A percentile compares a stretch with the other conserved stretches of the same genome.
Evolutionary conservation across 495 filamentous ascomycete species (phyloP).

Genomic region (Penicillium atrosanguineum): DNA sequence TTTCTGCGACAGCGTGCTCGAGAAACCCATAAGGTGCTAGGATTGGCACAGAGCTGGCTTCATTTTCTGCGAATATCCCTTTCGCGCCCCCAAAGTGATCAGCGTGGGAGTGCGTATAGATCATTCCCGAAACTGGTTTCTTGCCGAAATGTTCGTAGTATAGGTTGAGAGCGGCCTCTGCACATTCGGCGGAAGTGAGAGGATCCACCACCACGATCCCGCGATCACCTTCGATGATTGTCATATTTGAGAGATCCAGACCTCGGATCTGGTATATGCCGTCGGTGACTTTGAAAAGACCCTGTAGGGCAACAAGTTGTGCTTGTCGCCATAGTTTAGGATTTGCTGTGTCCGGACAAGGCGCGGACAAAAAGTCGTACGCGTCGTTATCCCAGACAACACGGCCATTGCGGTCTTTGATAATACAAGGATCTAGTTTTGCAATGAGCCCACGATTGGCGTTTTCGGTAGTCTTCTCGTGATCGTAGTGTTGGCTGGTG

Average conservation of each 20-base stretch:
- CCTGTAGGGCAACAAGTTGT: constrained; percentile 12
- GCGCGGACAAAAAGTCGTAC: constrained; percentile 12
- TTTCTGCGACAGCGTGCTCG: constrained; percentile 17
- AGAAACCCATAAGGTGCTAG: constrained; percentile 21
- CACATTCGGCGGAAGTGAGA: constrained; percentile 18
- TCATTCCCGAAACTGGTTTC: constrained; percentile 11
- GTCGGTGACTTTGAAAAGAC: constrained; percentile 14
- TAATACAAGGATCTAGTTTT: constrained; percentile 4
- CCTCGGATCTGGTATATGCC: constrained; percentile 22
- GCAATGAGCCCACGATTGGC: constrained; percentile 12
- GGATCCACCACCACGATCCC: constrained; percentile 24
- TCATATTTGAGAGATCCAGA: constrained; percentile 21
- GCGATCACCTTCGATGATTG: constrained; percentile 19
- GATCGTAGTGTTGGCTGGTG: too few species aligned
- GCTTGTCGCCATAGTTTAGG: constrained; percentile 21
- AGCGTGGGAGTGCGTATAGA: constrained; percentile 22
- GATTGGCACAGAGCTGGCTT: constrained; percentile 3
- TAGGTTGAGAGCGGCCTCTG: constrained; percentile 9
- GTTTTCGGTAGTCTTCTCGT: too few species aligned
- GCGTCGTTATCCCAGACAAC: constrained; percentile 15
- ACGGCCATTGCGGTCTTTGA: constrained; percentile 7
- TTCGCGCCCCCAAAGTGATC: constrained; percentile 22
- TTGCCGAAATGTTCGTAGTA: constrained; percentile 13
- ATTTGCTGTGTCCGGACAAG: constrained; percentile 13
- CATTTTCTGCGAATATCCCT: constrained; percentile 8